Evolutionary conservation across 495 filamentous ascomycete species (phyloP), one percentile per base, ranked within the genome.

Genomic region (Aspergillus carlsbadensis): DNA sequence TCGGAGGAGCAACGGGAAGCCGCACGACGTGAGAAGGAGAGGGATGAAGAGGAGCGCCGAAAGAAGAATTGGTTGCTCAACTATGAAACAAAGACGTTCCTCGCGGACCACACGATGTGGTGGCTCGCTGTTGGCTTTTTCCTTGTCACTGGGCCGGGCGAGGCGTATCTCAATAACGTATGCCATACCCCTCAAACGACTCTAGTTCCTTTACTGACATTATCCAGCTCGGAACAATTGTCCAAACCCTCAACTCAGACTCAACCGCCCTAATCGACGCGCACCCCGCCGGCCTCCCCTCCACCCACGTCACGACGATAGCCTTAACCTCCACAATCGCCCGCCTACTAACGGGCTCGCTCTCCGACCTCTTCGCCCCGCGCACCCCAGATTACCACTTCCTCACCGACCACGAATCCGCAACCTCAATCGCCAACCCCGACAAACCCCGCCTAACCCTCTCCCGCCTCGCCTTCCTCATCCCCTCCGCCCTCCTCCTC

Each of bases 81-180:
- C 59, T 86, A 87, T 33, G 93, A 94, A 60, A 97, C 93, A 2
- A 78, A 84, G 3, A 74, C 82, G 6, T 98, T 96, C 69, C 79
- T 98, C 26, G 76, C 78, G 36, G 94, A 98, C 59, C 84, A 81
- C 54, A 95, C 91, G 10, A 96, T 98, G 93, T 98, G 94, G 94
- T 89, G 81, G 74, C 84, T 98, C 54, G 90, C 92, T 0, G 69
- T 85, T 2, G 94, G 93, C 20, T 95, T 98, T 74, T 96, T 97
- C 80, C 79, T 97, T 59, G 89, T 95, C 57, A 91, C 89, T 47
- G 94, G 94, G 3, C 92, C 94, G 0, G 92, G 93, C 17, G 94
- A 98, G 76, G 87, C 92, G 8, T 98, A 96, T 71, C 91, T 97
- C 64, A 98, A 98, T 74, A 98, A 98, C 61, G 81, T 82, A 59